A percentile compares a stretch with the other conserved stretches of the same genome.
phyloP scores from a whole-genome alignment of 106 monocot species.

The Iris macrosiphon region DNA sequence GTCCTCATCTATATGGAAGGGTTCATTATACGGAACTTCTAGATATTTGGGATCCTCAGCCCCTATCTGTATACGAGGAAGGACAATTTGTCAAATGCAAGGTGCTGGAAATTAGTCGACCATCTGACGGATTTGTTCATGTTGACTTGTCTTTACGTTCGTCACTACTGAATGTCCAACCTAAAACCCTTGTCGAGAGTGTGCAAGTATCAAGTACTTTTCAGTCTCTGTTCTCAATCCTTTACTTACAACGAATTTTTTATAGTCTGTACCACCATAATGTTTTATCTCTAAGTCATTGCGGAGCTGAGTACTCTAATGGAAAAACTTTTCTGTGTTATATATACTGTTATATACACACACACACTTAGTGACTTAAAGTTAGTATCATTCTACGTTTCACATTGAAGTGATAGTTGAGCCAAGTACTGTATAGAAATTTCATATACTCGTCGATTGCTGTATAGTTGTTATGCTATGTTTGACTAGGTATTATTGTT shows the following conservation, averaged over 20 bases:
- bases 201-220: slow-evolving; percentile 39
- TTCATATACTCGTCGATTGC: too few species aligned
- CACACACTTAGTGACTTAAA: too few species aligned
- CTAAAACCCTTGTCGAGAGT: not conserved
- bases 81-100: slow-evolving; percentile 86
- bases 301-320: too few species aligned
- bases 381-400: too few species aligned
- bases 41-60: slow-evolving; percentile 55
- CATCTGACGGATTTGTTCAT: slow-evolving; percentile 49
- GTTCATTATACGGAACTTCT: slow-evolving; percentile 82
- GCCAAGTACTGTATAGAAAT: too few species aligned
- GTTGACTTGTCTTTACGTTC: slow-evolving; percentile 79
- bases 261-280: too few species aligned
- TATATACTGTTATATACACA: too few species aligned
- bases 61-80: slow-evolving; percentile 57
- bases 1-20: slow-evolving; percentile 80
- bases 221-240: not conserved
- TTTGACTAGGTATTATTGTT: too few species aligned
- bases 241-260: not conserved
- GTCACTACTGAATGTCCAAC: slow-evolving; percentile 8
- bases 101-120: slow-evolving; percentile 58
- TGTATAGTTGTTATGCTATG: too few species aligned
- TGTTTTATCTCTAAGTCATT: too few species aligned
- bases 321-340: too few species aligned
- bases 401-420: too few species aligned